Conservation (phyloP, 208 protist species). For the Strigomonas culicis region DNA sequence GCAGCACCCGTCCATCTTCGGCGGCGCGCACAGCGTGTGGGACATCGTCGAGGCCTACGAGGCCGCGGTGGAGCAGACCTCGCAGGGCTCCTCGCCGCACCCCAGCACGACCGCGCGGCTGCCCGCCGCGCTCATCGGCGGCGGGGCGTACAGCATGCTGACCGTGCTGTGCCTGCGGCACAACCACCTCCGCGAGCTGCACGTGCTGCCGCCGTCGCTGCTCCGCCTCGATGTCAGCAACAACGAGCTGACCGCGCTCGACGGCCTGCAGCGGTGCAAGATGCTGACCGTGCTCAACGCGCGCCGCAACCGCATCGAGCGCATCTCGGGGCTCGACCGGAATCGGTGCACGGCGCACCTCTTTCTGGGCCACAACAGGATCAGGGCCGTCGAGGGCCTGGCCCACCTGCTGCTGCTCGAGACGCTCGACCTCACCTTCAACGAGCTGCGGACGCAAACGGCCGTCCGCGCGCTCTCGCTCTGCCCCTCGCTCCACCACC, state of each 20-base stretch:
- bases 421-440: constrained; percentile 82
- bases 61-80: constrained; percentile 30
- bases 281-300: constrained; percentile 84
- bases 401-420: constrained; percentile 78
- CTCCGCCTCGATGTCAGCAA: constrained; percentile 78
- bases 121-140: constrained; percentile 19
- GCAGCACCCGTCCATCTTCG: constrained; percentile 33
- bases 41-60: constrained; percentile 51
- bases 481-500: constrained; percentile 46
- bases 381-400: constrained; percentile 55
- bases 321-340: constrained; percentile 43
- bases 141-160: constrained; percentile 34
- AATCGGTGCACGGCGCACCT: constrained; percentile 63
- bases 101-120: constrained; percentile 14
- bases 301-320: constrained; percentile 48
- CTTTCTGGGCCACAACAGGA: constrained; percentile 79
- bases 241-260: constrained; percentile 53
- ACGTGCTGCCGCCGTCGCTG: constrained; percentile 54
- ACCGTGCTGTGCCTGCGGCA: constrained; percentile 70
- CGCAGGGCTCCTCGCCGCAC: constrained; percentile 2
- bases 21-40: constrained; percentile 49
- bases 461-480: constrained; percentile 73
- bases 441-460: constrained; percentile 45
- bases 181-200: constrained; percentile 51
- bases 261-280: constrained; percentile 50